phyloP scores from a whole-genome alignment of 1,284 basidiomycete species.

The Leccinum variabile region DNA sequence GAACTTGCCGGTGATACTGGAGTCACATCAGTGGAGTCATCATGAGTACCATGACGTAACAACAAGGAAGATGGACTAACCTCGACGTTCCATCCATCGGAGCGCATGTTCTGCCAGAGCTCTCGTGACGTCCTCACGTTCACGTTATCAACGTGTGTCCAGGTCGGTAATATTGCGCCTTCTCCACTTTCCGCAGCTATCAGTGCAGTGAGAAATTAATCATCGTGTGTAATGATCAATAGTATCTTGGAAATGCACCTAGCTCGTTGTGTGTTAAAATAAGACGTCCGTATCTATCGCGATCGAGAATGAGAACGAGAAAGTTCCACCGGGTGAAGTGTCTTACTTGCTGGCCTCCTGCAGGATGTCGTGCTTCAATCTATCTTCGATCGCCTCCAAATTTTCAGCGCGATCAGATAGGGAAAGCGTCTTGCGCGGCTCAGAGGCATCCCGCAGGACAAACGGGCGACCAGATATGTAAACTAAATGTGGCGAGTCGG shows the following conservation, averaged over 20 bases:
- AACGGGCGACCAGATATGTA: conserved; percentile 95
- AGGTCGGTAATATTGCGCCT: conserved; percentile 87
- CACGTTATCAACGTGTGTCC: conserved; percentile 86
- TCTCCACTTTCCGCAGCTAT: conserved; percentile 67
- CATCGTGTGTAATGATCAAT: neutral
- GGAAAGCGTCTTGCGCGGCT: conserved; percentile 79
- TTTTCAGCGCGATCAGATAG: conserved; percentile 93
- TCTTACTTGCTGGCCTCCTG: conserved; percentile 76
- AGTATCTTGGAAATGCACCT: conserved; percentile 41
- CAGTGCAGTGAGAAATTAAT: conserved; percentile 6
- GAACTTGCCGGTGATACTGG: conserved; percentile 62
- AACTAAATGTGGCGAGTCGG: conserved; percentile 40
- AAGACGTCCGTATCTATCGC: conserved; percentile 79
- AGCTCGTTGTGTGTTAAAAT: conserved; percentile 93
- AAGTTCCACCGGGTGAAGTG: neutral
- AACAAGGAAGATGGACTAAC: conserved; percentile 37
- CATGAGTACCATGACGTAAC: conserved; percentile 11
- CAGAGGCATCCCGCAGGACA: conserved; percentile 90
- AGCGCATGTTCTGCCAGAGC: conserved; percentile 79
- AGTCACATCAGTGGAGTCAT: neutral
- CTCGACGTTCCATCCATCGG: conserved; percentile 88
- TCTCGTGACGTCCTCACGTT: conserved; percentile 90
- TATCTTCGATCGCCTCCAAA: conserved; percentile 90
- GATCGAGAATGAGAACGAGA: conserved; percentile 8
- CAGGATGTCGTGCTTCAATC: conserved; percentile 93